Evolutionary conservation across 1,284 basidiomycete species (phyloP).

Genomic region (Neonothopanus nambi): DNA sequence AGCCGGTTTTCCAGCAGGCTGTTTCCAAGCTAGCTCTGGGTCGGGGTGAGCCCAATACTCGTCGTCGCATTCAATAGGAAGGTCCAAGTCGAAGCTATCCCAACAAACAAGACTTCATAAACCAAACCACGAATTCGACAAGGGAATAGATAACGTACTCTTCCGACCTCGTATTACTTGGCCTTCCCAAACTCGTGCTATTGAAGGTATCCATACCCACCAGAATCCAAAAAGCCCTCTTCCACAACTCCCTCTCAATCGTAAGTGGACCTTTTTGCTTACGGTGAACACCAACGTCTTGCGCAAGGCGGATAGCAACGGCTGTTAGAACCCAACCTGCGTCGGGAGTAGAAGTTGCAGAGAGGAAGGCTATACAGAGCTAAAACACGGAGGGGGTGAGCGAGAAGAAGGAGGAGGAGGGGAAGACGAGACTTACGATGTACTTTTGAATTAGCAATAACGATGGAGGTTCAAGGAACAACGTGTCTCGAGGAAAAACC

Average conservation of each 20-base stretch:
- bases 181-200: background rate
- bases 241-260: constrained; percentile 55
- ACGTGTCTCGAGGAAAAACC: constrained; percentile 44
- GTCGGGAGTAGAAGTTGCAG: constrained; percentile 52
- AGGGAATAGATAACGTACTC: constrained; percentile 12
- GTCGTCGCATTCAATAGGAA: constrained; percentile 12
- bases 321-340: constrained; percentile 58
- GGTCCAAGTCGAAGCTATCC: constrained; percentile 9
- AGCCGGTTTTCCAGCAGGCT: constrained; percentile 6
- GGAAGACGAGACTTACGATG: constrained; percentile 18
- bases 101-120: background rate
- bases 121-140: background rate
- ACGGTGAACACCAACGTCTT: constrained; percentile 52
- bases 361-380: constrained; percentile 32
- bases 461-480: constrained; percentile 45
- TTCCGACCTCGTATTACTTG: too few relatives aligned
- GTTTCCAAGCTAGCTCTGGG: constrained; percentile 6
- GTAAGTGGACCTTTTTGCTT: constrained; percentile 22
- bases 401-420: background rate
- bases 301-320: constrained; percentile 52
- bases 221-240: constrained; percentile 59
- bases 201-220: constrained; percentile 21
- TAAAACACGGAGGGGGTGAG: too few relatives aligned
- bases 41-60: constrained; percentile 13
- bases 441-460: constrained; percentile 58